A percentile compares a stretch with the other conserved stretches of the same genome.
These are phyloP conservation scores for Plantago ovata DNA, from an alignment of 257 asterid species.

Conservation along the genomic window DNA sequence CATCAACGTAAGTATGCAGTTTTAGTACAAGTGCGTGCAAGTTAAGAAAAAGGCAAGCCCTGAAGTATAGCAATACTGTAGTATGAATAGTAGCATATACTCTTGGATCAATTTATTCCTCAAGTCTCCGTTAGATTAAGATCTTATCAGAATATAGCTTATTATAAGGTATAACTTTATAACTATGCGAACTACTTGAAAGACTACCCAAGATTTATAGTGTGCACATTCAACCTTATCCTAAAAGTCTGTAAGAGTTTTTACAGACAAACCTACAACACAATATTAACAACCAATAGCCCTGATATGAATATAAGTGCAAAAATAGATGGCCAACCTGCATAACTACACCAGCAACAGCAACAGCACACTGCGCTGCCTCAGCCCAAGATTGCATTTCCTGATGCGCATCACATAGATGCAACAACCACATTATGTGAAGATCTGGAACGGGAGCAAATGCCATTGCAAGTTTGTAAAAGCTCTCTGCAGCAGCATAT, in stretches of 20 bases:
- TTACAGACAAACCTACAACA: neutral
- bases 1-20: slow-evolving; percentile 26
- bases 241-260: neutral
- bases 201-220: too few species aligned
- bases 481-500: slow-evolving; percentile 98
- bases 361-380: slow-evolving; percentile 99
- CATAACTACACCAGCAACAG: slow-evolving; percentile 99
- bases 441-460: slow-evolving; percentile 99
- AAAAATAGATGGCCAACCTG: slow-evolving; percentile 45
- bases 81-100: neutral
- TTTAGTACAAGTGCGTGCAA: neutral
- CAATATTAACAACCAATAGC: neutral
- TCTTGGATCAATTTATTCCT: neutral
- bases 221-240: too few species aligned
- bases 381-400: slow-evolving; percentile 99
- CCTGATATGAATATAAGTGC: slow-evolving; percentile 11
- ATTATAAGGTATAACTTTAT: neutral
- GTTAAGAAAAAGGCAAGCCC: neutral
- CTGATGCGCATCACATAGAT: slow-evolving; percentile 98
- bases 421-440: slow-evolving; percentile 97
- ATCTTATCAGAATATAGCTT: neutral
- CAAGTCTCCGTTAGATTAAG: neutral
- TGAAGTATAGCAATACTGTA: neutral
- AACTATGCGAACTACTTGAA: too few species aligned
- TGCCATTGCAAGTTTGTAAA: slow-evolving; percentile 95